A percentile compares a stretch with the other conserved stretches of the same genome.
Evolutionary conservation across 257 asterid species (phyloP).

Genomic region (Prunella vulgaris): DNA sequence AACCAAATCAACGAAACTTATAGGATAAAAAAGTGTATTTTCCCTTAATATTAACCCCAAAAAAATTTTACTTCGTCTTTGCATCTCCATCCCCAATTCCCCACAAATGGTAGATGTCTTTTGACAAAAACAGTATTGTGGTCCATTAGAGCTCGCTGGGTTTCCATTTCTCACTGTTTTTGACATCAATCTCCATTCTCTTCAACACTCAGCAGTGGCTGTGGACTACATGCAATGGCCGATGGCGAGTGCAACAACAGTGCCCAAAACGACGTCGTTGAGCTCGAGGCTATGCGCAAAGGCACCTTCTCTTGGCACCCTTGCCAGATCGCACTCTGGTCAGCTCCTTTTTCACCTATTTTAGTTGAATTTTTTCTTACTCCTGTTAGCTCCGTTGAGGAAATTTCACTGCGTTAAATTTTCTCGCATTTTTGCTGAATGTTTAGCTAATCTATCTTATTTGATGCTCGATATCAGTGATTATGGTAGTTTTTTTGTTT

Average conservation of each 20-base stretch:
- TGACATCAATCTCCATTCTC: neutral
- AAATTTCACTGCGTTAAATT: neutral
- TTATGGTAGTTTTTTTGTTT: neutral
- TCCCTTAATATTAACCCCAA: no score
- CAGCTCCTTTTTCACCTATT: neutral
- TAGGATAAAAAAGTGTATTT: no score
- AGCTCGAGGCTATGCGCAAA: slow-evolving; percentile 52
- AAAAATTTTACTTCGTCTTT: no score
- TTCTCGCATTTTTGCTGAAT: neutral
- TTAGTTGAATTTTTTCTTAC: neutral
- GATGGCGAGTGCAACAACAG: slow-evolving; percentile 18
- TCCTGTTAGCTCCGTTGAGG: neutral
- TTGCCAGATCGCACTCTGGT: slow-evolving; percentile 57
- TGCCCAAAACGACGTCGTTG: slow-evolving; percentile 30
- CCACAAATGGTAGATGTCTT: neutral
- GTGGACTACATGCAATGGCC: slow-evolving; percentile 19
- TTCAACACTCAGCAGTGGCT: neutral
- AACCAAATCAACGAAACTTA: no score
- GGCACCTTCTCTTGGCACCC: slow-evolving; percentile 63
- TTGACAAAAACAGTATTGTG: neutral
- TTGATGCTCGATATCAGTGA: neutral
- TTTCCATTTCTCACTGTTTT: neutral
- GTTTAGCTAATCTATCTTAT: neutral
- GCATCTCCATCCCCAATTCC: no score
- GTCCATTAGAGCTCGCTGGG: neutral